Evolutionary conservation across 2,329 filamentous ascomycete genomes (phyloP), one percentile per base, ranked within the genome.

Genomic region (Neurospora crassa): DNA sequence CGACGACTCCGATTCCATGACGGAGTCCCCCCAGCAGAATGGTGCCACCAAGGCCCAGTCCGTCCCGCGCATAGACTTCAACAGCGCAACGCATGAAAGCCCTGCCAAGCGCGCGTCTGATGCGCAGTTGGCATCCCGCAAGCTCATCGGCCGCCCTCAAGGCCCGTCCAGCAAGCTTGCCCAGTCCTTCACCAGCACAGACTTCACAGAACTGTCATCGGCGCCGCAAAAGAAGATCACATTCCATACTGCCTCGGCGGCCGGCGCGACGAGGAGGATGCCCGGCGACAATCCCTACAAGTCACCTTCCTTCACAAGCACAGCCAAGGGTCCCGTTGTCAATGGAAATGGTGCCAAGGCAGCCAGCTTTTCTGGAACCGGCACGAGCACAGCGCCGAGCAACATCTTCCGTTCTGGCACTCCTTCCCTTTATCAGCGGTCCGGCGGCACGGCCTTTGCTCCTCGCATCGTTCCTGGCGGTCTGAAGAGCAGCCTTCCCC

Each of bases 401-500:
- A 80, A 78, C 71, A 74, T 80, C 67, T 81, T 81, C 69, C 78
- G 78, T 37, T 75, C 77, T 12, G 77, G 79, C 16, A 73, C 75
- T 24, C 14, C 67, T 37, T 63, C 53, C 53, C 53, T 78, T 10
- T 78, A 78, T 68, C 75, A 76, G 34, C 75, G 74, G 67, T 76
- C 76, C 1, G 72, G 72, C 14, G 75, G 78, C 10, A 71, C 74
- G 3, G 74, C 80, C 70, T 87, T 86, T 76, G 83, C 85, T 6
- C 83, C 85, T 4, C 83, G 79, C 72, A 75, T 85, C 43, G 81
- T 84, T 2, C 76, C 80, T 43, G 84, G 80, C 77, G 82, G 83
- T 2, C 77, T 82, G 75, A 86, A 83, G 72, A 84, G 83, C 77
- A 82, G 83, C 67, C 86, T 87, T 74, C 84, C 74, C 76, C 83